Conservation (phyloP, 2,329 filamentous ascomycete genomes). For the Colletotrichum incanum region DNA sequence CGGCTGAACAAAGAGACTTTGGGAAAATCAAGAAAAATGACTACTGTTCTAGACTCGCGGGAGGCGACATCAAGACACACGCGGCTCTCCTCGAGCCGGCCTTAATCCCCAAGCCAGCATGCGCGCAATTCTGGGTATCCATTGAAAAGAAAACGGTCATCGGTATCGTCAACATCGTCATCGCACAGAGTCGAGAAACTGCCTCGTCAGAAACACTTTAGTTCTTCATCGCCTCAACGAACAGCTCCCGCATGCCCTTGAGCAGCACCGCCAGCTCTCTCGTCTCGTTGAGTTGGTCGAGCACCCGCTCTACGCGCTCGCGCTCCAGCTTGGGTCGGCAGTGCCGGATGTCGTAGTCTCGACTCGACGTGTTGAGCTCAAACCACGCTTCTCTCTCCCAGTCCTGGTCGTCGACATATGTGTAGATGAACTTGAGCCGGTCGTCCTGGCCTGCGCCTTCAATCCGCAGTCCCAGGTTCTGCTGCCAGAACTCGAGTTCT, state of each 20-base stretch:
- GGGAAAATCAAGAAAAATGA: conserved; percentile 5
- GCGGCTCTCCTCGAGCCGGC: not conserved
- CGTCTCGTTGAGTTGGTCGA: conserved; percentile 86
- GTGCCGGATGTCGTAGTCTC: conserved; percentile 89
- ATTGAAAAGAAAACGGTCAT: conserved; percentile 30
- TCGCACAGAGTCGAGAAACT: not conserved
- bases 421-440: conserved; percentile 90
- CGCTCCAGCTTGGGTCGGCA: conserved; percentile 86
- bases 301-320: conserved; percentile 82
- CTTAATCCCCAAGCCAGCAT: not conserved
- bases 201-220: not conserved
- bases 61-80: not conserved
- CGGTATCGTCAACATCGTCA: conserved; percentile 36
- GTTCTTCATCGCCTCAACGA: conserved; percentile 76
- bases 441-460: conserved; percentile 90
- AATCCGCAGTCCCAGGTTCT: conserved; percentile 88
- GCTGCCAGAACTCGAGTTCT: conserved; percentile 96
- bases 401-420: conserved; percentile 87
- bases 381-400: conserved; percentile 95
- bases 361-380: conserved; percentile 84
- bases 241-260: conserved; percentile 87
- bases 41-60: conserved; percentile 10
- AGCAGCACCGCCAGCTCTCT: conserved; percentile 80
- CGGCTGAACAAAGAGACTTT: not conserved
- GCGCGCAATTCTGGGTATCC: conserved; percentile 32